These are phyloP conservation scores for Termitomyces sp. DNA, from an alignment of 768 basidiomycete genomes.

Conservation along the genomic window DNA sequence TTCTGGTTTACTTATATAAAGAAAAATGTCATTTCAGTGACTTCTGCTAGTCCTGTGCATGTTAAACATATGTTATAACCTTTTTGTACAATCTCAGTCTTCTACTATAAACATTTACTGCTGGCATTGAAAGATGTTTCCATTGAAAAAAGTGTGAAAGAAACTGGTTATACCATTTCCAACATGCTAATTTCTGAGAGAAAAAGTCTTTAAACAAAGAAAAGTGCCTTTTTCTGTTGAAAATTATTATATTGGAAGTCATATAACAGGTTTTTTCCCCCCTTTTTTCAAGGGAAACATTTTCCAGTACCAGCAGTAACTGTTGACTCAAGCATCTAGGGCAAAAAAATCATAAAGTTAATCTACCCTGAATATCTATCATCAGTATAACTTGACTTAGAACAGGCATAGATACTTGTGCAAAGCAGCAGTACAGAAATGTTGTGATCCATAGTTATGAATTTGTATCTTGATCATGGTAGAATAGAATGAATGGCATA, in stretches of 20 bases:
- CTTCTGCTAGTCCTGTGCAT: constrained; percentile 11
- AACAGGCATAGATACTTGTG: constrained; percentile 54
- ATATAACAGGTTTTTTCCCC: too few species aligned
- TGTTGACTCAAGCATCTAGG: constrained; percentile 49
- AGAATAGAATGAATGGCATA: neutral
- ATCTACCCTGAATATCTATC: constrained; percentile 18
- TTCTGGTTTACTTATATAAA: constrained; percentile 9
- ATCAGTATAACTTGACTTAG: neutral
- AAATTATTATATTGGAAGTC: too few species aligned
- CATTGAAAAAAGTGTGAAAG: too few species aligned
- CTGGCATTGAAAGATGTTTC: too few species aligned
- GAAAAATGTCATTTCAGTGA: constrained; percentile 1
- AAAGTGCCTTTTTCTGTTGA: too few species aligned
- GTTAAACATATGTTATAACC: constrained; percentile 40
- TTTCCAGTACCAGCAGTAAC: too few species aligned
- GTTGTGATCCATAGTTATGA: constrained; percentile 84
- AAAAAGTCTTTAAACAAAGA: too few species aligned
- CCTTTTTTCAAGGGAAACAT: too few species aligned
- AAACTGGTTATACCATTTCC: too few species aligned
- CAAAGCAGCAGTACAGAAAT: constrained; percentile 76
- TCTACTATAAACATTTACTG: constrained; percentile 65
- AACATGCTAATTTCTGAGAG: too few species aligned
- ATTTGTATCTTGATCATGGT: neutral
- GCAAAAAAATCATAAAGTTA: constrained; percentile 40
- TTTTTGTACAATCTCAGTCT: constrained; percentile 64